Base-by-base conservation (phyloP, 2,329 filamentous ascomycete genomes). In the Coniochaeta pulveracea region DNA sequence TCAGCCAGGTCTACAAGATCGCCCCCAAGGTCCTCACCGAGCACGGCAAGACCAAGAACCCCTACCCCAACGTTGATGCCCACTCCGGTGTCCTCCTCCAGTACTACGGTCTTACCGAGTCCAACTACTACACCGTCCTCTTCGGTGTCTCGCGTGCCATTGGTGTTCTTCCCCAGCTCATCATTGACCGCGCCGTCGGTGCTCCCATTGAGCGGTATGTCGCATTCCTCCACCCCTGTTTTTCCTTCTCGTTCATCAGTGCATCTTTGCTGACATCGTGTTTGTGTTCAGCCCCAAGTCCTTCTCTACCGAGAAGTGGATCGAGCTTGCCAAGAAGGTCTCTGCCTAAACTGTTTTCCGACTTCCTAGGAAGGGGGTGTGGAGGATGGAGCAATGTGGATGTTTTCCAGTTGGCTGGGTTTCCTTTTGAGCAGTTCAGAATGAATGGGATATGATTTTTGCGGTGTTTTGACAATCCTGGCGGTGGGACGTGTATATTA, bases 11-110 rank as follows among this genome's bases (percentile, higher is more conserved):
- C 51, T 98, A 96, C 84, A 98, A 98, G 85, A 96, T 98, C 53
- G 91, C 91, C 45, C 91, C 91, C 45, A 83, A 81, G 55, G 91
- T 98, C 52, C 74, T 98, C 60, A 98, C 91, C 47, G 86, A 98
- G 80, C 91, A 98, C 72, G 91, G 91, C 70, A 98, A 98, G 85
- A 96, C 89, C 74, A 96, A 96, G 84, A 95, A 96, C 83, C 89
- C 89, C 47, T 96, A 75, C 76, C 91, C 91, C 64, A 96, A 96
- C 72, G 88, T 96, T 55, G 89, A 96, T 57, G 88, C 89, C 55
- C 91, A 96, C 82, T 95, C 88, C 19, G 91, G 91, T 74, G 91
- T 98, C 47, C 85, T 98, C 47, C 85, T 98, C 50, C 91, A 98
- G 73, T 91, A 98, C 81, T 98, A 98, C 69, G 91, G 91, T 55